A percentile compares a stretch with the other conserved stretches of the same genome.
Conservation (phyloP, 768 basidiomycete species). For the Boletus fagicola region DNA sequence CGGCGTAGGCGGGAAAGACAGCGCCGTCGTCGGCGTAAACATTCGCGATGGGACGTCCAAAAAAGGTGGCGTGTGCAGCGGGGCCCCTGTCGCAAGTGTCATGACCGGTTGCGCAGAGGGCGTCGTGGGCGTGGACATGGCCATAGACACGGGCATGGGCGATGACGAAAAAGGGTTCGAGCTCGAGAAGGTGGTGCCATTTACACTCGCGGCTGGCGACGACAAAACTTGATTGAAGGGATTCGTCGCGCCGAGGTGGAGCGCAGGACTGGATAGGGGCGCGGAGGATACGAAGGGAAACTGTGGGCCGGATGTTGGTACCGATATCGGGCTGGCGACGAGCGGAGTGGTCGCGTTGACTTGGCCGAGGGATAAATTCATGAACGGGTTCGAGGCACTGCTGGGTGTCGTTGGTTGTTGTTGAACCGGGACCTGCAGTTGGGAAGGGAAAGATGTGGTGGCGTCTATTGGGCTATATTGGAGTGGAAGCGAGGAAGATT, state of each 20-base stretch:
- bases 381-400: slow-evolving; percentile 20
- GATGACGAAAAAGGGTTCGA: slow-evolving; percentile 20
- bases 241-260: slow-evolving; percentile 13
- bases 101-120: slow-evolving; percentile 11
- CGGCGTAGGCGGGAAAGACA: slow-evolving; percentile 5
- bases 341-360: neutral
- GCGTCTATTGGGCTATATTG: slow-evolving; percentile 28
- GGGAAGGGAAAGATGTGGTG: slow-evolving; percentile 10
- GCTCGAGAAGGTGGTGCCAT: neutral
- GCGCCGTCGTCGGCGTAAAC: neutral
- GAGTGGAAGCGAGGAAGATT: slow-evolving; percentile 46
- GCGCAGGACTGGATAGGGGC: slow-evolving; percentile 14
- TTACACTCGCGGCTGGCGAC: neutral
- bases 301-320: neutral
- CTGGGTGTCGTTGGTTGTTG: slow-evolving; percentile 4
- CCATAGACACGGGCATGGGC: neutral
- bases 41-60: neutral
- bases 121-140: slow-evolving; percentile 9
- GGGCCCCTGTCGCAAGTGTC: slow-evolving; percentile 2
- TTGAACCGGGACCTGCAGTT: slow-evolving; percentile 12
- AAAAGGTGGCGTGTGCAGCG: slow-evolving; percentile 3
- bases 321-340: slow-evolving; percentile 7
- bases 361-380: slow-evolving; percentile 15
- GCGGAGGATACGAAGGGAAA: slow-evolving; percentile 8
- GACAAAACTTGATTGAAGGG: slow-evolving; percentile 19